Base-by-base conservation (phyloP, 176 grass and related monocot genomes). In the Eragrostis nindensis region DNA sequence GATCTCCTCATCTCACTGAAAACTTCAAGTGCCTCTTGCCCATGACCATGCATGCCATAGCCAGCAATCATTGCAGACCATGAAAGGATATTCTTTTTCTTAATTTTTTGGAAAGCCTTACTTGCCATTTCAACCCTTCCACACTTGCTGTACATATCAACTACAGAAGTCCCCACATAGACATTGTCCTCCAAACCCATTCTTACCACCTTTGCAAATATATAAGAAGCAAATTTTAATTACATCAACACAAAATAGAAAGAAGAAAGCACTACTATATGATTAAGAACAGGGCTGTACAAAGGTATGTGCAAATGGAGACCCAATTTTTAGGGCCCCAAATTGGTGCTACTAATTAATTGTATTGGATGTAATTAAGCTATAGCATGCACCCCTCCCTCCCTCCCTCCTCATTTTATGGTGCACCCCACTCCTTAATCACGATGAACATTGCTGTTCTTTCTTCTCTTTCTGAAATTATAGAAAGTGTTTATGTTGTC, bases 131-230 rank as follows among this genome's bases (percentile, higher is more conserved):
- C 91, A 64, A 94, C 89, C 85, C 79, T 88, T 54, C 94, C 94
- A 80, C 94, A 94, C 75, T 97, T 97, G 83, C 91, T 86, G 75
- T 97, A 97, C 94, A 97, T 97, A 88, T 94, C 94, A 14, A 97
- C 89, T 47, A 97, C 60, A 62, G 91, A 87, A 70, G 94, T 97
- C 41, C 94, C 94, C n/a, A 94, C 87, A 56, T 94, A 94, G 38
- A 91, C 82, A 86, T 97, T 80, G 48, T 79, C 84, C 89, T 94
- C 91, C 73, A 97, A 97, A 36, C 91, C 79, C 87, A 90, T 83
- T 43, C 94, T 77, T 65, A 97, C 79, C 61, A 94, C 91, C 91
- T 93, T 73, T 53, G n/a, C 24, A 55, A 89, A 74, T 65, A 83
- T 59, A 44, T 66, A 70, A 85, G 48, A 66, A 73, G 38, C 18